Evolutionary conservation across 257 asterid genomes (phyloP).

Genomic region (Henckelia pumila): DNA sequence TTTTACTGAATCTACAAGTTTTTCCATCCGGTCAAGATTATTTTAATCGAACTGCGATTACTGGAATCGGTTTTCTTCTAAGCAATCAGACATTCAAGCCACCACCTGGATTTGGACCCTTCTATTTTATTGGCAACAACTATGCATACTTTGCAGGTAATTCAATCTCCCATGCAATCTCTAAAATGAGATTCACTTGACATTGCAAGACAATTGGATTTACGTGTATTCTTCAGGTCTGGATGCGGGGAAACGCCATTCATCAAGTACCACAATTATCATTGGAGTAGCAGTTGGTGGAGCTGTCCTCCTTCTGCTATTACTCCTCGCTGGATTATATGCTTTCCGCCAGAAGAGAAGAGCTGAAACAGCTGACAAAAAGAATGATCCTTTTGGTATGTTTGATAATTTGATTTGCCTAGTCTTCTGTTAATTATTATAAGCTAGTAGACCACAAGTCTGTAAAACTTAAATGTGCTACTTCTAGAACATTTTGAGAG

Average conservation of each 20-base stretch:
- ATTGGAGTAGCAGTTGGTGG: conserved; percentile 80
- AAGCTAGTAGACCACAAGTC: background rate
- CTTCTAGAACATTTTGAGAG: background rate
- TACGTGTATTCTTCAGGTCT: conserved; percentile 31
- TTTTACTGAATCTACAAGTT: conserved; percentile 44
- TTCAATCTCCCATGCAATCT: conserved; percentile 7
- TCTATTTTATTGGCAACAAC: conserved; percentile 38
- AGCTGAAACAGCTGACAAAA: conserved; percentile 65
- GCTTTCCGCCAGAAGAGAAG: conserved; percentile 69
- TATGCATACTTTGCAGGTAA: conserved; percentile 60
- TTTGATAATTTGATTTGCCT: conserved; percentile 1
- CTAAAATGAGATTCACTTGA: background rate
- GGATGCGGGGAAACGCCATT: conserved; percentile 28
- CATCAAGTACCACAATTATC: conserved; percentile 38
- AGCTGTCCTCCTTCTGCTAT: conserved; percentile 43
- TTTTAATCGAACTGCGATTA: conserved; percentile 61
- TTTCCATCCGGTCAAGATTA: conserved; percentile 55
- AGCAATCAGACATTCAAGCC: conserved; percentile 92
- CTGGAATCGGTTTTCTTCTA: conserved; percentile 52
- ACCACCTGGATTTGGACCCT: conserved; percentile 67
- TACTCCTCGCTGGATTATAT: conserved; percentile 62
- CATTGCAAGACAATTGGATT: background rate
- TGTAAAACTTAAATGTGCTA: no score
- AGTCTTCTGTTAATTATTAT: background rate
- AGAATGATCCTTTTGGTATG: conserved; percentile 80